Evolutionary conservation across 192 early-diverging fungal species (phyloP), one percentile per base, ranked within the genome.

Genomic region (Mortierella alpina): DNA sequence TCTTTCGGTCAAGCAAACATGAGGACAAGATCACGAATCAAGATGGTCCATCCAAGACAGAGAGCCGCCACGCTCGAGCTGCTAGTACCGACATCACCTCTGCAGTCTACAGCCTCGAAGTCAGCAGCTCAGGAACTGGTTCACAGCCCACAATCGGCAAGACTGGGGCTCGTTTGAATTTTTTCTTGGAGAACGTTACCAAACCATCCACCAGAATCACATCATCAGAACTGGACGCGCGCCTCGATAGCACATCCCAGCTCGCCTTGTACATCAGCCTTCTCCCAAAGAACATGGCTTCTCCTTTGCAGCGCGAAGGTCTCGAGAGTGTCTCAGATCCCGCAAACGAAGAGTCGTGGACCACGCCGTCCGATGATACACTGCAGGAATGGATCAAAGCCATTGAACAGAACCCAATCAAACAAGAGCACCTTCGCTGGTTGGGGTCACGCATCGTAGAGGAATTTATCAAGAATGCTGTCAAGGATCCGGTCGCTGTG

Each of bases 201-300:
- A 23, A 1, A 59, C 0, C 57, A 59, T 8, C n/a, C 57, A 59
- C n/a, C 31, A 59, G 57, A 23, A 40, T 41, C 17, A 12, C 57
- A 7, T 9, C 40, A 7, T 31, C 57, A 59, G 6, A 59, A 40
- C 22, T 8, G 9, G 57, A 40, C 6, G 57, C 22, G 17, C 57
- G 57, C 39, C 44, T 59, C 31, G 57, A 59, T 31, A 59, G 7
- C 10, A 59, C 31, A 41, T 41, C 57, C 39, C 57, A 59, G 39
- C 57, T 59, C 17, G 22, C n/a, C 57, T 59, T 59, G 6, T 41
- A 31, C 39, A 31, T 22, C 57, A 59, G 57, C 57, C 57, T 59
- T 59, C 57, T 59, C 31, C 18, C n/a, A 2, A 55, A 4, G 53
- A 55, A 55, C 1, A 15, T 18, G 53, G n/a, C 53, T 55, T 55